phyloP scores from a whole-genome alignment of 208 protist species.

The Entamoeba dispar region DNA sequence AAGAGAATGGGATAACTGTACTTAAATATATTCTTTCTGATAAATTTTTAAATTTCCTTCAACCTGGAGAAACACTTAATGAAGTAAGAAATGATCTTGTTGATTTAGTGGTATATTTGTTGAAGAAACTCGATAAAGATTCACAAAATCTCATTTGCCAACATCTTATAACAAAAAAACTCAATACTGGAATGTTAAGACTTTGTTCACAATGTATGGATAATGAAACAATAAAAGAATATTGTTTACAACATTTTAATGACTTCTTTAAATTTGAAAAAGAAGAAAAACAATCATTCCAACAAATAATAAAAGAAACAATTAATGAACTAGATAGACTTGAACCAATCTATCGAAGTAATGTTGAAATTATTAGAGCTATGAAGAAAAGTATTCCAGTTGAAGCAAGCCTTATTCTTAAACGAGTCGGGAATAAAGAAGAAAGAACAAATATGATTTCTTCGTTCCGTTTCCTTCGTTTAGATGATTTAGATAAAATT shows the following conservation, averaged over 20 bases:
- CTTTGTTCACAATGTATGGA: neutral
- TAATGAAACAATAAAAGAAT: neutral
- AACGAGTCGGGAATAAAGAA: neutral
- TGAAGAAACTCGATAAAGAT: neutral
- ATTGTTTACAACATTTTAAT: neutral
- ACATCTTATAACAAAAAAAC: neutral
- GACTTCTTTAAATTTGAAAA: neutral
- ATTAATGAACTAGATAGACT: neutral
- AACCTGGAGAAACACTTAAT: neutral
- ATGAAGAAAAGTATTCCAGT: neutral
- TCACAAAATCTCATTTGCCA: neutral
- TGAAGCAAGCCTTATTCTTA: neutral
- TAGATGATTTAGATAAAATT: neutral
- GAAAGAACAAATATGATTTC: neutral
- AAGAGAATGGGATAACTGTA: neutral
- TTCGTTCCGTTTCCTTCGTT: neutral
- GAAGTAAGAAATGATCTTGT: neutral
- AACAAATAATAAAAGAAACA: neutral
- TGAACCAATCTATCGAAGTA: neutral
- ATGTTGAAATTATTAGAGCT: neutral
- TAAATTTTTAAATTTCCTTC: neutral
- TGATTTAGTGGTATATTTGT: neutral
- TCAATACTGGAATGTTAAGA: neutral
- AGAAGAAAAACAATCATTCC: neutral
- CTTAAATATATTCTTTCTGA: neutral